These are phyloP conservation scores for Fusarium devonianum DNA, from an alignment of 2,329 filamentous ascomycete species.

Conservation along the genomic window DNA sequence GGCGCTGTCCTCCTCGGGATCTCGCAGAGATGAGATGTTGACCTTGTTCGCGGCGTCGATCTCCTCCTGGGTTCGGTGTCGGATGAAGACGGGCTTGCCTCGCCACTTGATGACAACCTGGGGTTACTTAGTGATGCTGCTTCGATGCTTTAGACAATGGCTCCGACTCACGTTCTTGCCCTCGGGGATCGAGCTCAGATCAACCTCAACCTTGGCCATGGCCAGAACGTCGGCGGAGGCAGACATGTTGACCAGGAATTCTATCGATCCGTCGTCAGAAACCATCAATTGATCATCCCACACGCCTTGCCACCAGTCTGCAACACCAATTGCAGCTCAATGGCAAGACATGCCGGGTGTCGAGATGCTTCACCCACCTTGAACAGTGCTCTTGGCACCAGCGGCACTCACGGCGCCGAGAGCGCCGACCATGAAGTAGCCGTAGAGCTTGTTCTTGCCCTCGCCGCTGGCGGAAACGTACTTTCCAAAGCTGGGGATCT, in stretches of 20 bases:
- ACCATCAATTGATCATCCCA: constrained; percentile 36
- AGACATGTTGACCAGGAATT: constrained; percentile 99
- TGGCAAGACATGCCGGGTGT: constrained; percentile 33
- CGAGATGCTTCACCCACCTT: constrained; percentile 71
- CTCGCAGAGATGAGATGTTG: constrained; percentile 82
- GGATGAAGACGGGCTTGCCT: constrained; percentile 99
- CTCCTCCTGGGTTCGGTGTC: constrained; percentile 91
- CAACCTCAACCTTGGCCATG: constrained; percentile 99
- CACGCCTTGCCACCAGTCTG: constrained; percentile 10
- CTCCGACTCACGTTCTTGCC: constrained; percentile 91
- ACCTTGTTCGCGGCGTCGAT: constrained; percentile 94
- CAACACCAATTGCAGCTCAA: constrained; percentile 42
- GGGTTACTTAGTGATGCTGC: constrained; percentile 9
- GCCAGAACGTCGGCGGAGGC: constrained; percentile 97
- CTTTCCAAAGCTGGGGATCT: constrained; percentile 88
- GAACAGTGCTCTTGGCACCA: constrained; percentile 96
- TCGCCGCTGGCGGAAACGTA: constrained; percentile 77
- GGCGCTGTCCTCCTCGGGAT: constrained; percentile 89
- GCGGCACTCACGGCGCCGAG: constrained; percentile 92
- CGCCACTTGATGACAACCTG: constrained; percentile 99
- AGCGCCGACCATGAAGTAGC: constrained; percentile 98
- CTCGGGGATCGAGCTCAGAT: constrained; percentile 90
- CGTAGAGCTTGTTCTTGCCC: constrained; percentile 83
- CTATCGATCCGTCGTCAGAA: constrained; percentile 58
- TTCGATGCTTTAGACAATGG: constrained; percentile 3